Conservation (phyloP, 225 moss, liverwort and hornwort genomes). For the Marchantia paleacea region DNA sequence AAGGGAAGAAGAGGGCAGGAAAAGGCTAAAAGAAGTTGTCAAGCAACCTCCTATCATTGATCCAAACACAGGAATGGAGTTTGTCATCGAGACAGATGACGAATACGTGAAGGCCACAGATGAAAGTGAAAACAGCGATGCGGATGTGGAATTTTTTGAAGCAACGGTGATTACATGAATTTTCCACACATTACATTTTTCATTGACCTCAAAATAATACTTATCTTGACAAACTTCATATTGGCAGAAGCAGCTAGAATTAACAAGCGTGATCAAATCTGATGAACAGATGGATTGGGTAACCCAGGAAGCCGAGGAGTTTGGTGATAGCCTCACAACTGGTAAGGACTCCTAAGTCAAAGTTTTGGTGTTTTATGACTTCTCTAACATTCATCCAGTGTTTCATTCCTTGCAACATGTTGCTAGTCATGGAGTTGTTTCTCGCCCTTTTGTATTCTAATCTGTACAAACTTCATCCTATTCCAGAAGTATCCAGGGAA, state of each 20-base stretch:
- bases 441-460: neutral
- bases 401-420: neutral
- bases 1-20: constrained; percentile 61
- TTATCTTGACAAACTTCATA: neutral
- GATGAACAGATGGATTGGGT: constrained; percentile 82
- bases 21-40: constrained; percentile 59
- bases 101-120: constrained; percentile 41
- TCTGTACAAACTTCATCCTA: neutral
- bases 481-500: constrained; percentile 30
- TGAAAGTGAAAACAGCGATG: constrained; percentile 57
- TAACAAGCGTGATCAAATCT: neutral
- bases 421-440: neutral
- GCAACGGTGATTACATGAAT: constrained; percentile 51
- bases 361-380: neutral
- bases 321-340: constrained; percentile 58
- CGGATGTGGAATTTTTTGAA: constrained; percentile 86
- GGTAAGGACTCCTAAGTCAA: constrained; percentile 26
- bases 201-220: neutral
- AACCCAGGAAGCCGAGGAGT: constrained; percentile 70
- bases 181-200: neutral
- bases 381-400: neutral
- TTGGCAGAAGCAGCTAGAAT: neutral
- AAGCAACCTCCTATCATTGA: constrained; percentile 93
- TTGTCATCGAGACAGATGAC: constrained; percentile 49
- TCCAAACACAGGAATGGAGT: constrained; percentile 77